Conservation (phyloP, 164 flowering plant genomes). For the Liquidambar formosana region DNA sequence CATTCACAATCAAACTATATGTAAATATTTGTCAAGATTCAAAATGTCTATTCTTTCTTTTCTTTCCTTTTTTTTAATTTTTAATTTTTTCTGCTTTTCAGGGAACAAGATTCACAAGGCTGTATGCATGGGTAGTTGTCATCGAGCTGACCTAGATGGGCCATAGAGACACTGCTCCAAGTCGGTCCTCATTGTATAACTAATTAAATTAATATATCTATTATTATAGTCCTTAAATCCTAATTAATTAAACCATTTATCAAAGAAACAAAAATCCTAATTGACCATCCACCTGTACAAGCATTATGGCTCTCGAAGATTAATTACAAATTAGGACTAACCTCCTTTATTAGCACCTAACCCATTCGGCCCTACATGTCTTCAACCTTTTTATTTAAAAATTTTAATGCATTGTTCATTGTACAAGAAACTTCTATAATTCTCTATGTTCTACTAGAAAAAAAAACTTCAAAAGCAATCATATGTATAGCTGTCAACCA, state of each 20-base stretch:
- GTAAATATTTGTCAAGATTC: too few relatives aligned
- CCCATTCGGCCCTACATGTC: not conserved
- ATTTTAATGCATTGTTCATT: not conserved
- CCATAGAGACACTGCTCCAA: not conserved
- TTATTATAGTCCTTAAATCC: too few relatives aligned
- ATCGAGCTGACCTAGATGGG: not conserved
- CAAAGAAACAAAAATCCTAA: too few relatives aligned
- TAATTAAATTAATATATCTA: not conserved
- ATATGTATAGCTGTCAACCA: constrained; percentile 3
- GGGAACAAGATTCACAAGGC: too few relatives aligned
- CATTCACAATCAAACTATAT: too few relatives aligned
- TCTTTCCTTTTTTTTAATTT: too few relatives aligned
- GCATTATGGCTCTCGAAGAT: not conserved
- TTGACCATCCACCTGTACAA: not conserved
- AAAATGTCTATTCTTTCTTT: too few relatives aligned
- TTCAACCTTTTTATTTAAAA: not conserved
- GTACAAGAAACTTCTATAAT: not conserved
- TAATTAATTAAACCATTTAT: too few relatives aligned
- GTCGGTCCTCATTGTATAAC: not conserved
- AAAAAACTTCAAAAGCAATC: not conserved
- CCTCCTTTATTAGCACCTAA: not conserved
- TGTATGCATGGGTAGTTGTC: too few relatives aligned
- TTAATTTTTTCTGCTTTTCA: too few relatives aligned
- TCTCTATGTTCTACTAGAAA: not conserved
- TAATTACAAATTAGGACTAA: not conserved